These are phyloP conservation scores for Scutellaria baicalensis DNA, from an alignment of 257 asterid species.

Conservation along the genomic window DNA sequence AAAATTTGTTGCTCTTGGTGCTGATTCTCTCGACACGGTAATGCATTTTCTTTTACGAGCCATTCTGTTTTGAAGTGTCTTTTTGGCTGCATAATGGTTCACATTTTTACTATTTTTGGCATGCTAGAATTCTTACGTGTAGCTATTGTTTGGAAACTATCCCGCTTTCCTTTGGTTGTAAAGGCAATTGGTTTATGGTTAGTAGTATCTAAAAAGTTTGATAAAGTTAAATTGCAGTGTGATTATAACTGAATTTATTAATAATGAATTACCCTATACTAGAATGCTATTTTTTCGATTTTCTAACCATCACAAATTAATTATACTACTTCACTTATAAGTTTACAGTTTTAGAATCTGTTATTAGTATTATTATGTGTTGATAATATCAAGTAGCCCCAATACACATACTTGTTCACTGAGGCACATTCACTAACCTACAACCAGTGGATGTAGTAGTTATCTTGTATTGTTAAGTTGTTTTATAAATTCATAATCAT, in stretches of 20 bases:
- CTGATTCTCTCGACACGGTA: slow-evolving; percentile 99
- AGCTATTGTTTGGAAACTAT: neutral
- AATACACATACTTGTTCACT: neutral
- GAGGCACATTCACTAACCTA: too few relatives aligned
- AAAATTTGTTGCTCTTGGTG: slow-evolving; percentile 68
- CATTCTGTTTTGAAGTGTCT: neutral
- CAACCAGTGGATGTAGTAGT: neutral
- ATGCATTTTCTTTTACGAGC: neutral
- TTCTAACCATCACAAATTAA: too few relatives aligned
- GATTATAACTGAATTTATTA: neutral
- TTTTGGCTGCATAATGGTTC: too few relatives aligned
- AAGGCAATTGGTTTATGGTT: too few relatives aligned
- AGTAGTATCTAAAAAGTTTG: too few relatives aligned
- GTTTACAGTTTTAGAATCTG: neutral
- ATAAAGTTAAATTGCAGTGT: neutral
- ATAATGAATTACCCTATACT: neutral
- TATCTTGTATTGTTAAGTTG: neutral
- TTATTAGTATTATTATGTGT: neutral
- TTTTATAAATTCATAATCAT: neutral
- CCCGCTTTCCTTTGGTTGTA: neutral
- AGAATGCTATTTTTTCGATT: too few relatives aligned
- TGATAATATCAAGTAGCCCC: neutral
- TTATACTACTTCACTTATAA: neutral
- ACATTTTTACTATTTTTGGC: neutral
- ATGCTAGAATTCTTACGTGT: neutral